Evolutionary conservation across 2,329 filamentous ascomycete species (phyloP), one percentile per base, ranked within the genome.

Genomic region (Emmonsiellopsis sp.): DNA sequence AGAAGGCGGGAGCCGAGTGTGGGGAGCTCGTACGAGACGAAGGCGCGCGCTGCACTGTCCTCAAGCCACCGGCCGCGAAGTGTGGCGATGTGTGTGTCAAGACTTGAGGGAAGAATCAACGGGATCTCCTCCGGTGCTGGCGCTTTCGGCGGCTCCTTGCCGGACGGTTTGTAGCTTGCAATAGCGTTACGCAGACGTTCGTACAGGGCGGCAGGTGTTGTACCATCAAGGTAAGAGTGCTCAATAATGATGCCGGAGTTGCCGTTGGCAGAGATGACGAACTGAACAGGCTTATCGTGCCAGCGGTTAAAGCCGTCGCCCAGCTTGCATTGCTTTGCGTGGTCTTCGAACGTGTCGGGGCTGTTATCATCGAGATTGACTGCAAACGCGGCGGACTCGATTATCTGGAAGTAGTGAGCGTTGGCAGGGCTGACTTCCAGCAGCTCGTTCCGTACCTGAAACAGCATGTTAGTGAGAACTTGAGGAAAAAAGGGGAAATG

Each of bases 261-360:
- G 7, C 63, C 63, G 52, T 65, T 64, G n/a, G 44, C 52, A 45
- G 59, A 62, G n/a, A 65, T 55, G 13, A 55, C 47, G 48, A 64
- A 65, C 52, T 62, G 60, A 5, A 64, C 26, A 10, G 53, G 44
- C 52, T 65, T 65, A 48, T 65, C 63, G 44, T 50, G 51, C 63
- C 63, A 65, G 35, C 63, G 52, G 50, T 63, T 65, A 20, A 50
- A 46, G 26, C 58, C 57, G 37, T 59, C 50, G 35, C 56, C 61
- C 40, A 56, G 48, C 31, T 58, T 53, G 46, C 58, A 62, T 13
- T 61, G 57, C 32, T 55, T 52, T 5, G 42, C 54, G 10, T 61
- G 55, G 35, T 62, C 60, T 11, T 53, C 16, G 6, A 57, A 35
- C 11, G 49, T 59, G n/a, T 46, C 42, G 13, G 62, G 63, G 8